Evolutionary conservation across 1,139 yeast genomes (phyloP), one percentile per base, ranked within the genome.

Genomic region (Magnusiomyces paraingens): DNA sequence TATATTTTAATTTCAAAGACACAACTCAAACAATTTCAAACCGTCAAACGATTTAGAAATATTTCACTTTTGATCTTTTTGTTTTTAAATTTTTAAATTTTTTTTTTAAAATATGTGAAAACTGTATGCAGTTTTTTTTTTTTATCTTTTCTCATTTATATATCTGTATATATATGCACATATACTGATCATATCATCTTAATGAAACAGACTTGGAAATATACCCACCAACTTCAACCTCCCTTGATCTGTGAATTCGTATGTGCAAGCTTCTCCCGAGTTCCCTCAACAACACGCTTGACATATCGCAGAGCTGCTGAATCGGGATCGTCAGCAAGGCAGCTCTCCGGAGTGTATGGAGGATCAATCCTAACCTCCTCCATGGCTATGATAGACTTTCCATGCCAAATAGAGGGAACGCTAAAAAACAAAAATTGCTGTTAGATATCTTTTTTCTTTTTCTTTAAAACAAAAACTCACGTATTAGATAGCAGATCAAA

Each of bases 271-370:
- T 75, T 77, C 49, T 74, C 70, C 82, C 86, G 80, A 38, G 79
- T 78, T 55, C 79, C 82, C 57, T 76, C 77, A 26, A 84, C 78
- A 52, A 81, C 76, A 60, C 76, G 74, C 62, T 75, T 77, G 22
- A 84, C 78, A 56, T 80, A 70, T 18, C 72, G 70, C 36, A 76
- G 64, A 18, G 81, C 77, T 50, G 70, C 71, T 8, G 76, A 66
- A 35, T 68, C 66, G 14, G 71, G 70, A 2, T 68, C 62, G 50
- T 61, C 66, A 17, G 69, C 66, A 38, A 61, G 62, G 57, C 76
- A 73, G 53, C 68, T 67, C 21, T 71, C 73, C 0, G 73, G 63
- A 14, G 70, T 70, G 58, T 80, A 81, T 4, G 86, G 85, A 29
- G 79, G 77, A 17, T 70, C 70, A 14, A 81, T 73, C 47, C 72